These are phyloP conservation scores for Phytophthora niederhauseri DNA, from an alignment of 352 stramenopile species.

Conservation along the genomic window DNA sequence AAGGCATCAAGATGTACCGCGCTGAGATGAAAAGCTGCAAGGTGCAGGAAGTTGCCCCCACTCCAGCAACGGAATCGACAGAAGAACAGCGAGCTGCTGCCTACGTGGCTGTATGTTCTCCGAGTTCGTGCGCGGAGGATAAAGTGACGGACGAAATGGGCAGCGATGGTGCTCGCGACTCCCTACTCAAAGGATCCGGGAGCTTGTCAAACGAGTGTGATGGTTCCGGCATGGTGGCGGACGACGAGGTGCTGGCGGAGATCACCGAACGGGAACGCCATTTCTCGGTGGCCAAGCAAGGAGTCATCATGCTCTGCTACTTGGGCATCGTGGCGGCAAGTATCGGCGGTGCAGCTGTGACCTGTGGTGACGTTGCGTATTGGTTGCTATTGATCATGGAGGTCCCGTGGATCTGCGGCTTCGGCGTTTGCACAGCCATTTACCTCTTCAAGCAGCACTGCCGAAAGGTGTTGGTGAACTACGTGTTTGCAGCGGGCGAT, in stretches of 20 bases:
- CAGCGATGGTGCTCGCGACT: slow-evolving; percentile 4
- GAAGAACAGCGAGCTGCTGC: no score
- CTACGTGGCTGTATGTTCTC: no score
- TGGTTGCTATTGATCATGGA: slow-evolving; percentile 53
- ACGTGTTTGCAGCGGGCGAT: slow-evolving; percentile 46
- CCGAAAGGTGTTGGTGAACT: slow-evolving; percentile 46
- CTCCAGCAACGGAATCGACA: neutral
- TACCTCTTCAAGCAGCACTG: slow-evolving; percentile 41
- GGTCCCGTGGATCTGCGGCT: slow-evolving; percentile 54
- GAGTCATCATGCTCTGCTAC: slow-evolving; percentile 46
- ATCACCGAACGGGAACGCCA: slow-evolving; percentile 11
- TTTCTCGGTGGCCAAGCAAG: slow-evolving; percentile 45
- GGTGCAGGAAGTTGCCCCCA: slow-evolving; percentile 18
- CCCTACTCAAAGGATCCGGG: slow-evolving; percentile 23
- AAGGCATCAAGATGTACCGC: slow-evolving; percentile 36
- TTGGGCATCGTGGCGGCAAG: slow-evolving; percentile 39
- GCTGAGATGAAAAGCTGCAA: slow-evolving; percentile 36
- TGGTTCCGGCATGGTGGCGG: slow-evolving; percentile 2
- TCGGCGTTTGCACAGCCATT: slow-evolving; percentile 32
- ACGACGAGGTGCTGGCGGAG: slow-evolving; percentile 1
- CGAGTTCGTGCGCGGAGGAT: no score
- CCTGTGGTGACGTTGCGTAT: slow-evolving; percentile 44
- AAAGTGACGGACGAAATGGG: no score
- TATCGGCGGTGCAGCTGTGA: slow-evolving; percentile 34
- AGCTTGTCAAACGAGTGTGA: slow-evolving; percentile 20